Percentiles rank a stretch among this genome's conserved stretches.
Conservation (phyloP, 164 flowering plant species). For the Vitis cinerea region DNA sequence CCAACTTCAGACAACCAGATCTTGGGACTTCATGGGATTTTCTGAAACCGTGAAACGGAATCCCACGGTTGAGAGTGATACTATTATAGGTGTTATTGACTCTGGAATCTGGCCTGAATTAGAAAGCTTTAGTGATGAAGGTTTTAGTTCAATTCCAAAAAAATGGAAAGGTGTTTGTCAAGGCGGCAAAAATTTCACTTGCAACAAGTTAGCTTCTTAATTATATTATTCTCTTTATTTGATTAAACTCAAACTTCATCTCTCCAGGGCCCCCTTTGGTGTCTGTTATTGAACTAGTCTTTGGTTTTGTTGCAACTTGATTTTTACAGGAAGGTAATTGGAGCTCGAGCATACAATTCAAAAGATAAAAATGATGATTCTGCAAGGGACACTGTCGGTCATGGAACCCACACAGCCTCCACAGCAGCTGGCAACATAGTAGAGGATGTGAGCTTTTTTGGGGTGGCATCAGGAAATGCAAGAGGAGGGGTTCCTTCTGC, state of each 20-base stretch:
- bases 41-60: neutral
- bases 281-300: neutral
- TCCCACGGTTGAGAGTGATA: constrained; percentile 24
- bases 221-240: too few species aligned
- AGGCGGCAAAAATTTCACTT: constrained; percentile 27
- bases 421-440: constrained; percentile 20
- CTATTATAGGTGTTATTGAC: constrained; percentile 31
- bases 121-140: constrained; percentile 22
- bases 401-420: constrained; percentile 26
- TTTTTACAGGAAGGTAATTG: constrained; percentile 18
- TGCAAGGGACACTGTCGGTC: constrained; percentile 15
- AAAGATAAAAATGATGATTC: neutral
- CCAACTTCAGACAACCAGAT: constrained; percentile 38
- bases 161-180: constrained; percentile 37
- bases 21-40: constrained; percentile 49
- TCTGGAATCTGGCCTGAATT: constrained; percentile 36
- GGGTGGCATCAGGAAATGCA: constrained; percentile 12
- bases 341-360: constrained; percentile 14
- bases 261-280: neutral
- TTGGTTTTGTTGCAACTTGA: neutral
- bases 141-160: constrained; percentile 28
- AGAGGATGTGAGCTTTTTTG: constrained; percentile 3
- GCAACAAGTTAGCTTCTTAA: constrained; percentile 28
- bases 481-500: constrained; percentile 21
- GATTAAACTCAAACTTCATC: too few species aligned